Percentiles rank a stretch among this genome's conserved stretches.
Conservation (phyloP, 495 filamentous ascomycete genomes). For the Penicillium atrosanguineum region DNA sequence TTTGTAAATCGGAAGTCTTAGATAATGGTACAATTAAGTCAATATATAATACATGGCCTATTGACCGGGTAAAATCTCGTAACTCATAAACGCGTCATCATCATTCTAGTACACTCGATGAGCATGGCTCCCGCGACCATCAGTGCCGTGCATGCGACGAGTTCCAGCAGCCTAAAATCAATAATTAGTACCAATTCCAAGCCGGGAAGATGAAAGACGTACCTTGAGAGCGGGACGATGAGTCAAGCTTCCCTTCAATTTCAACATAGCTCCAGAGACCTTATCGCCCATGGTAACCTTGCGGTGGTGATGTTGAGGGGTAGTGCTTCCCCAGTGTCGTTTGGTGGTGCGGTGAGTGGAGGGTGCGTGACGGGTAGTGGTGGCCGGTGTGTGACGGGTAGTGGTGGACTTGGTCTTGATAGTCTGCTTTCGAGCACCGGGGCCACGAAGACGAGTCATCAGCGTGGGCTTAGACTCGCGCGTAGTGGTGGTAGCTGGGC, state of each 20-base stretch:
- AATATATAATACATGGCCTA: neutral
- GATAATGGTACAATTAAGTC: neutral
- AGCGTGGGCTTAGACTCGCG: constrained; percentile 48
- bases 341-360: constrained; percentile 4
- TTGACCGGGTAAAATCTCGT: neutral
- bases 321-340: constrained; percentile 9
- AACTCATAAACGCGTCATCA: neutral
- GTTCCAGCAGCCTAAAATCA: constrained; percentile 63
- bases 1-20: neutral
- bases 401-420: constrained; percentile 32
- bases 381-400: constrained; percentile 14
- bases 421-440: constrained; percentile 21
- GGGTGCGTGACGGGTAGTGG: constrained; percentile 12
- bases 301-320: constrained; percentile 55
- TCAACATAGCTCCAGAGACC: constrained; percentile 65
- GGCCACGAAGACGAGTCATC: constrained; percentile 31
- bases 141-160: constrained; percentile 68
- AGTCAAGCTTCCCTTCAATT: constrained; percentile 61
- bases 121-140: constrained; percentile 52
- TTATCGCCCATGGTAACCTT: constrained; percentile 63
- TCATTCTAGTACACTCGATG: constrained; percentile 27
- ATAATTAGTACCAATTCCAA: constrained; percentile 5
- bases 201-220: constrained; percentile 7
- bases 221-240: constrained; percentile 62
- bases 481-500: constrained; percentile 28